Conservation (phyloP, 306 rosid genomes). For the Cajanus cajan region DNA sequence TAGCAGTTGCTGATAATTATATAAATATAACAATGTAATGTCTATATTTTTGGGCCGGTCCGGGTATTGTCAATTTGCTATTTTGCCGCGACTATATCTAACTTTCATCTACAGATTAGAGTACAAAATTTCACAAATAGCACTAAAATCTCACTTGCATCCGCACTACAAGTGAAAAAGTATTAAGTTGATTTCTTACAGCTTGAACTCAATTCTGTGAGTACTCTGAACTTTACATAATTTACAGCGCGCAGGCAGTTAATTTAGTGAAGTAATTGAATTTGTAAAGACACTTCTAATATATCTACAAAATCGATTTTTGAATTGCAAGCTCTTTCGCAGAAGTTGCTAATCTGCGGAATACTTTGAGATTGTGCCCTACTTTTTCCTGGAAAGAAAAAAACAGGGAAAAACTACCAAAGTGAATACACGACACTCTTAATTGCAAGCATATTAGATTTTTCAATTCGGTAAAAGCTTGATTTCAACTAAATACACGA, state of each 20-base stretch:
- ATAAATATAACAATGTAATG: too few species aligned
- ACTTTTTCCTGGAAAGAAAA: conserved; percentile 64
- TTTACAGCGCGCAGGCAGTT: neutral
- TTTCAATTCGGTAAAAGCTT: neutral
- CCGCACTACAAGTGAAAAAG: neutral
- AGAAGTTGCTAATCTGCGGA: conserved; percentile 72
- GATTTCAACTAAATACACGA: neutral
- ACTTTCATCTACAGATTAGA: neutral
- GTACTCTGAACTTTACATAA: neutral
- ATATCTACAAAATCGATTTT: conserved; percentile 44
- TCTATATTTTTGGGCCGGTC: neutral
- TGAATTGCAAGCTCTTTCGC: conserved; percentile 75
- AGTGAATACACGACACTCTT: neutral
- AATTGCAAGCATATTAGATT: neutral
- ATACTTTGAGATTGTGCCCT: conserved; percentile 82
- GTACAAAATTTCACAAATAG: neutral
- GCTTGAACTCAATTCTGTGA: neutral
- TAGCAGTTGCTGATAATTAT: too few species aligned
- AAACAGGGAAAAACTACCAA: neutral
- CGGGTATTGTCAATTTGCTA: neutral
- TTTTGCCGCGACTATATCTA: neutral
- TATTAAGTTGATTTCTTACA: neutral
- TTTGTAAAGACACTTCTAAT: neutral
- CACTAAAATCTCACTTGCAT: neutral
- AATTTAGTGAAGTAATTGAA: neutral